phyloP scores from a whole-genome alignment of 2,329 filamentous ascomycete genomes.

The Phialophora expanda region DNA sequence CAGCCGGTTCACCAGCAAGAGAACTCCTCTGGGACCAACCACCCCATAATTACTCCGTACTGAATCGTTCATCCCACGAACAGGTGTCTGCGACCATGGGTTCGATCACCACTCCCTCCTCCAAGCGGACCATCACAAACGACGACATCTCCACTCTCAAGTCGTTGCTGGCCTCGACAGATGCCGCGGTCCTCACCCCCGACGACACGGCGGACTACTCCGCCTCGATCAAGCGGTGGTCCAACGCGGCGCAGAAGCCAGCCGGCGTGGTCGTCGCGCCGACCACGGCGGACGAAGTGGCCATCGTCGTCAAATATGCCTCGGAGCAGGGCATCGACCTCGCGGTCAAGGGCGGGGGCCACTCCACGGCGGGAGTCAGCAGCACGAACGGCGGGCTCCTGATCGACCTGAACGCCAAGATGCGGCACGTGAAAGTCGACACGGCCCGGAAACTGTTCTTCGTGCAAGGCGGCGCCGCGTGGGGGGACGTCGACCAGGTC shows the following conservation, averaged over 20 bases:
- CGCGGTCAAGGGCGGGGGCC: conserved; percentile 62
- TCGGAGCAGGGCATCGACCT: conserved; percentile 54
- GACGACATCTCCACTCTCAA: conserved; percentile 33
- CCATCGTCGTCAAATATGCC: conserved; percentile 54
- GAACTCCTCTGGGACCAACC: neutral
- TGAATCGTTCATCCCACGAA: neutral
- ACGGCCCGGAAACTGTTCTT: conserved; percentile 52
- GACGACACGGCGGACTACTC: conserved; percentile 43
- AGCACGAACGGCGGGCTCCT: conserved; percentile 60
- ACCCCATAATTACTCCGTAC: neutral
- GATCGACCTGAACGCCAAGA: conserved; percentile 57
- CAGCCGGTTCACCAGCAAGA: neutral
- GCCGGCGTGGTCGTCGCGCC: conserved; percentile 55
- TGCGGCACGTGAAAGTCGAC: conserved; percentile 59
- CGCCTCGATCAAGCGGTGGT: conserved; percentile 49
- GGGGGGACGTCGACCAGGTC: conserved; percentile 61
- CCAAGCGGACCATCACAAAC: conserved; percentile 27
- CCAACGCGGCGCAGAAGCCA: conserved; percentile 46
- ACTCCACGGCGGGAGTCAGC: conserved; percentile 59
- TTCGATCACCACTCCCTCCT: conserved; percentile 22
- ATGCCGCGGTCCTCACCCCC: conserved; percentile 44
- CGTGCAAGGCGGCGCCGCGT: conserved; percentile 59
- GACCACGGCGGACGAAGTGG: conserved; percentile 49
- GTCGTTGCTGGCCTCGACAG: conserved; percentile 26
- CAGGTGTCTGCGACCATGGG: conserved; percentile 26